These are phyloP conservation scores for Cladophialophora bantiana DNA, from an alignment of 2,329 filamentous ascomycete species.

Conservation along the genomic window DNA sequence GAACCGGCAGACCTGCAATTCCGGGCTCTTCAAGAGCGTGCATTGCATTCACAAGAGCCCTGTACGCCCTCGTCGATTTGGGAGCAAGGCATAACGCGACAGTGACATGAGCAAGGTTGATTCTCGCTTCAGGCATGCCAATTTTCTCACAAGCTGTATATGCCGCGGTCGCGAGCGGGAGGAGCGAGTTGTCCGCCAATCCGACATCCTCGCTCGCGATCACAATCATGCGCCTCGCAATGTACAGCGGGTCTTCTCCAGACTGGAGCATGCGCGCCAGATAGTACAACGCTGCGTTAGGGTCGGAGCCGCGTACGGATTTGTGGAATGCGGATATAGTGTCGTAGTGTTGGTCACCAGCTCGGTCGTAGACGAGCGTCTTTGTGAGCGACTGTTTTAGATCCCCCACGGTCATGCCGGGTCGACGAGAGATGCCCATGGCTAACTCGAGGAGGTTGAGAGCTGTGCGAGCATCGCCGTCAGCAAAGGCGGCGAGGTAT, in stretches of 20 bases:
- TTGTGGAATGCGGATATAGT: constrained; percentile 98
- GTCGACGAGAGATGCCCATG: constrained; percentile 69
- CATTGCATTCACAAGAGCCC: constrained; percentile 80
- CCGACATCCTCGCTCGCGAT: constrained; percentile 95
- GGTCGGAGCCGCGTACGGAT: constrained; percentile 82
- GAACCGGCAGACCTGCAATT: constrained; percentile 79
- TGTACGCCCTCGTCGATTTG: constrained; percentile 87
- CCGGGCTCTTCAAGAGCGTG: constrained; percentile 82
- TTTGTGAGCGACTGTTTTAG: constrained; percentile 86
- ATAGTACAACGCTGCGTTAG: constrained; percentile 92
- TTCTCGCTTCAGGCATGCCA: constrained; percentile 92
- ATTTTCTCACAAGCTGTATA: constrained; percentile 91
- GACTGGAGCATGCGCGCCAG: constrained; percentile 94
- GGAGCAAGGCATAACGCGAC: constrained; percentile 80
- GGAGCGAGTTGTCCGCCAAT: constrained; percentile 82
- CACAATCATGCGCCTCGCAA: constrained; percentile 91
- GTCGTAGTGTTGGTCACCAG: constrained; percentile 96
- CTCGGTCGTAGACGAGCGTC: constrained; percentile 92
- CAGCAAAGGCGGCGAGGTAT: constrained; percentile 85
- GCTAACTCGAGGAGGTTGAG: constrained; percentile 92
- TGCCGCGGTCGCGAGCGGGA: constrained; percentile 82
- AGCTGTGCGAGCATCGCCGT: constrained; percentile 91
- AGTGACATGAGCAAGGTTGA: constrained; percentile 85
- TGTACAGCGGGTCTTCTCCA: constrained; percentile 90
- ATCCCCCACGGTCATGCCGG: constrained; percentile 72